Percentiles rank a stretch among this genome's conserved stretches.
Evolutionary conservation across 495 filamentous ascomycete genomes (phyloP).

Genomic region (Talaromyces stipitatus): DNA sequence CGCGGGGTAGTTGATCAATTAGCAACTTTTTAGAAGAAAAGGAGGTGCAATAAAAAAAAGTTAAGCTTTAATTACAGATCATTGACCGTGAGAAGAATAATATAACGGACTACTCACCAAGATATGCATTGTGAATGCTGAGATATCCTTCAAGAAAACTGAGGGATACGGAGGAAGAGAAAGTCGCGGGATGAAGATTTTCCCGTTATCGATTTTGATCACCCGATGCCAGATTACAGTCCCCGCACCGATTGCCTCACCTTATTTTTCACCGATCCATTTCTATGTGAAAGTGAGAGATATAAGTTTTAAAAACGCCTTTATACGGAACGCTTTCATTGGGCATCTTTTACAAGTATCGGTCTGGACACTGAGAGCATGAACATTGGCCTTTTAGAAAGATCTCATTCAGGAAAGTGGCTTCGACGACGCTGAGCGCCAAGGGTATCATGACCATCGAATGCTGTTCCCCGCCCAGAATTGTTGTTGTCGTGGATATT

Average conservation of each 20-base stretch:
- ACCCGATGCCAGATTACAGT: background rate
- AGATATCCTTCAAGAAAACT: conserved; percentile 10
- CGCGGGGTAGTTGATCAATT: conserved; percentile 14
- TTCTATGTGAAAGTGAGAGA: too few relatives aligned
- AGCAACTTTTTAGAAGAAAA: background rate
- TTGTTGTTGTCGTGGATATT: background rate
- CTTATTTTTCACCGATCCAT: background rate
- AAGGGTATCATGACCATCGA: background rate
- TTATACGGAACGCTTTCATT: background rate
- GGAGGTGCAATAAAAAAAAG: too few relatives aligned
- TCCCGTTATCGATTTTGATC: too few relatives aligned
- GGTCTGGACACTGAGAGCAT: background rate
- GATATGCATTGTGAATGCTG: conserved; percentile 32
- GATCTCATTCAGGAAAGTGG: background rate
- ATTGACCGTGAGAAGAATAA: background rate
- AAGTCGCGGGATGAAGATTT: conserved; percentile 1
- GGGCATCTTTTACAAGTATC: background rate
- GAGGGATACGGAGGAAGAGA: conserved; percentile 7
- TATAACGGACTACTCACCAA: conserved; percentile 20
- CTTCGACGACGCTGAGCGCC: conserved; percentile 3
- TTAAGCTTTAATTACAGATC: too few relatives aligned
- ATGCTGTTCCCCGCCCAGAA: conserved; percentile 3
- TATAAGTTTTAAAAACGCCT: background rate
- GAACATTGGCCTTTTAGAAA: background rate
- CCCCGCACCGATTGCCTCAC: background rate